Percentiles rank a stretch among this genome's conserved stretches.
Conservation (phyloP, 345 rosid species). For the Leavenworthia alabamica region DNA sequence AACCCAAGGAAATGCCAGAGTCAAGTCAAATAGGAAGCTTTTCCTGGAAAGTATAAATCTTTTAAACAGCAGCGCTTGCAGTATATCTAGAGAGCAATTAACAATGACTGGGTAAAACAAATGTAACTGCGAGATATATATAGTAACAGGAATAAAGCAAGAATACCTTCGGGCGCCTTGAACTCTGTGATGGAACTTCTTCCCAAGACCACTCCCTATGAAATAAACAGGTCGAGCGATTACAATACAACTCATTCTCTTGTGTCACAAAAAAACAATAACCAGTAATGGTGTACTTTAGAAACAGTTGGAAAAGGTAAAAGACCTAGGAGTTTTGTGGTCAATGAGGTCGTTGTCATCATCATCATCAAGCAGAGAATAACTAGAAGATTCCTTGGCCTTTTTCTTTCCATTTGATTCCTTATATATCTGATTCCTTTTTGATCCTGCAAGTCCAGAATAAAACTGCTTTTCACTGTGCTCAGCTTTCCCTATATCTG, state of each 20-base stretch:
- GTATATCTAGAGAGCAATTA: neutral
- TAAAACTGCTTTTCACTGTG: slow-evolving; percentile 20
- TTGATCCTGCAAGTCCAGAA: slow-evolving; percentile 19
- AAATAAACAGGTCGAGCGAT: slow-evolving; percentile 3
- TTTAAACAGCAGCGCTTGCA: neutral
- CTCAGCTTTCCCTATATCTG: slow-evolving; percentile 27
- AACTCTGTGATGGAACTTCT: slow-evolving; percentile 24
- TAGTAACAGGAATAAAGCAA: neutral
- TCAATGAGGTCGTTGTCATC: slow-evolving; percentile 18
- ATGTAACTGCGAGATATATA: neutral
- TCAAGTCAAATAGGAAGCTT: neutral
- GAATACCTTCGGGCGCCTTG: slow-evolving; percentile 46
- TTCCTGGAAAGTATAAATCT: neutral
- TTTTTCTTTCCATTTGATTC: slow-evolving; percentile 14
- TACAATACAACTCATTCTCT: slow-evolving; percentile 10
- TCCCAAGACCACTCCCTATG: slow-evolving; percentile 38
- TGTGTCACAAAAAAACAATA: neutral
- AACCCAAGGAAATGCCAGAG: neutral
- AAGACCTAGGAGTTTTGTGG: slow-evolving; percentile 13
- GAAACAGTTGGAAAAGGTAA: neutral
- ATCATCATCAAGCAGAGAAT: slow-evolving; percentile 23
- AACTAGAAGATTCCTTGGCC: slow-evolving; percentile 26
- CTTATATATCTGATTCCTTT: slow-evolving; percentile 14
- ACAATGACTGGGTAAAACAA: neutral
- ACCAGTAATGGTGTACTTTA: neutral